Base-by-base conservation (phyloP, 345 rosid species). In the Populus nigra region DNA sequence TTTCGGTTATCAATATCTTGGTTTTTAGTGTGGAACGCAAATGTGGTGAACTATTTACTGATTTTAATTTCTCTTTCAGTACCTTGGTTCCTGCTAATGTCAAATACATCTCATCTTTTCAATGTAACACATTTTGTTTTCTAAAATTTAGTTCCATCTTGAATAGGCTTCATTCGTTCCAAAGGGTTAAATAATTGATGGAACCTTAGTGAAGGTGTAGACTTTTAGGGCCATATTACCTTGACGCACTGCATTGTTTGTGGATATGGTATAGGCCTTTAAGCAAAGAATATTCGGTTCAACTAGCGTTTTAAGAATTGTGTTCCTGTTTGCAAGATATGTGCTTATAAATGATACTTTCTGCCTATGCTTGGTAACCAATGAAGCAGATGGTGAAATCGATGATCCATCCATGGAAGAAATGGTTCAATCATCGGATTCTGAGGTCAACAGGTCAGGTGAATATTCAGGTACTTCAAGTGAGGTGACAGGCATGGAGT, bases 331-430 rank as follows among this genome's bases (percentile, higher is more conserved):
- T 27, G 31, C 5, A 4, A 5, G 47, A 72, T 8, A 35, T 53
- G 36, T 31, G 39, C 66, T 20, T 23, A 15, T 59, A 72, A 49
- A 45, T 22, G 33, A 71, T 33, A 31, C 27, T 36, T 62, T 38
- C 17, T 72, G 22, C 23, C 65, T 35, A 43, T 25, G 39, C 39
- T 62, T 73, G 63, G 12, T 65, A 43, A 74, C 18, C 55, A 27
- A 7, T 59, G 47, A 66, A 73, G 63, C 90, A 83, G 96, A 90
- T 61, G 89, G 87, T 61, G 94, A 93, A 81, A 82, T 86, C 17
- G 76, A 80, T 77, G 84, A 88, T 83, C 83, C 87, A 12, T 61
- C 88, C 41, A 69, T 53, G 76, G 94, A 86, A 74, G 87, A 33
- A 41, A 66, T n/a, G 38, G 23, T 62, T 1, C 79, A 41, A 15